phyloP scores from a whole-genome alignment of 805 yeast species.

The Metschnikowia bowlesiae region DNA sequence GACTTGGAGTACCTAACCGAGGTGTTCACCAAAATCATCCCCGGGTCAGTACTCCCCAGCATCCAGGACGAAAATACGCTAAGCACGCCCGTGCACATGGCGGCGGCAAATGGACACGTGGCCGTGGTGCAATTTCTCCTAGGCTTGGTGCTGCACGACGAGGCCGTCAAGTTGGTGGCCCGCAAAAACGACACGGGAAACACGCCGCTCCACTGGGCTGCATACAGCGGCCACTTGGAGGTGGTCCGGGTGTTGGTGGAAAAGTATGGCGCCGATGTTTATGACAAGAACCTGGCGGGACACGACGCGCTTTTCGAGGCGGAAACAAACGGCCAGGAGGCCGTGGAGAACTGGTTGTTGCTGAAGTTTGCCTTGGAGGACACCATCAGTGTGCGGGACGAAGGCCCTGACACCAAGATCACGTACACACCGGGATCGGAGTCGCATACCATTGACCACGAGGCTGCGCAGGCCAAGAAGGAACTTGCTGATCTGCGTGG shows the following conservation, averaged over 20 bases:
- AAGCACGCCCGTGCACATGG: constrained; percentile 88
- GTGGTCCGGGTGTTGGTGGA: constrained; percentile 69
- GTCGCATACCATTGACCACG: constrained; percentile 39
- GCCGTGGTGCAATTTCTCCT: constrained; percentile 62
- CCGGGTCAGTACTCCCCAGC: constrained; percentile 31
- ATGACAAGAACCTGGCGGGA: constrained; percentile 63
- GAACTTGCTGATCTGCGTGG: constrained; percentile 23
- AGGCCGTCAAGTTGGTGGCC: constrained; percentile 34
- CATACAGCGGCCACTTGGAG: constrained; percentile 77
- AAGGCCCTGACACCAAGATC: constrained; percentile 38
- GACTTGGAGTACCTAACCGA: constrained; percentile 72
- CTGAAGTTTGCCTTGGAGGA: constrained; percentile 66
- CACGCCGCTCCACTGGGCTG: constrained; percentile 96
- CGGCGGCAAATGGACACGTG: constrained; percentile 88
- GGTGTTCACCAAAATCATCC: constrained; percentile 57
- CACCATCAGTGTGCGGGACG: constrained; percentile 42
- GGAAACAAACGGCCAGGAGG: constrained; percentile 69
- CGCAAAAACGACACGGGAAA: constrained; percentile 74
- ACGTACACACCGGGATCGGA: constrained; percentile 42
- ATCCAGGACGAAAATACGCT: constrained; percentile 61
- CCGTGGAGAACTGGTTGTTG: constrained; percentile 73
- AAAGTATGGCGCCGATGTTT: constrained; percentile 74
- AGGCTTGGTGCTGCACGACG: constrained; percentile 40
- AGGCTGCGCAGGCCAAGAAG: constrained; percentile 23
- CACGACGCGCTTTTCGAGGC: constrained; percentile 91